Conservation (phyloP, 768 basidiomycete species). For the Tylopilus rubrobrunneus region DNA sequence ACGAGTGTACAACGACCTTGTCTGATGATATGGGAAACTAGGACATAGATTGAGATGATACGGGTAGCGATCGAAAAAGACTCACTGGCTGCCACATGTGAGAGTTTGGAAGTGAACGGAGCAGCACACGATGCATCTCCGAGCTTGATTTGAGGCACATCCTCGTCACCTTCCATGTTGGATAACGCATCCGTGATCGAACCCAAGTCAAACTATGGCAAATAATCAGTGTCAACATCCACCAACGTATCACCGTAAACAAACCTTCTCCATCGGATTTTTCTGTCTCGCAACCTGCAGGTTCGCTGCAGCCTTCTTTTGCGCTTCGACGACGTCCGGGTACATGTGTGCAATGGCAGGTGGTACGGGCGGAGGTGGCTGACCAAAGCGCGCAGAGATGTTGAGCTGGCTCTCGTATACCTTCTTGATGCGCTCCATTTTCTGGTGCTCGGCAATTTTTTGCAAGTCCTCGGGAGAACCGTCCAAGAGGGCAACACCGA, state of each 20-base stretch:
- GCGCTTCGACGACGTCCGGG: conserved; percentile 88
- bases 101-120: conserved; percentile 96
- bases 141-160: conserved; percentile 96
- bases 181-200: conserved; percentile 82
- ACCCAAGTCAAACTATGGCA: conserved; percentile 65
- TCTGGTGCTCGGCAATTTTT: conserved; percentile 91
- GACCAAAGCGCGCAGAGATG: conserved; percentile 85
- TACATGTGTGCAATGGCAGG: conserved; percentile 80
- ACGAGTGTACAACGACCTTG: conserved; percentile 99
- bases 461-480: conserved; percentile 88
- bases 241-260: conserved; percentile 11
- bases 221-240: conserved; percentile 6
- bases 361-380: conserved; percentile 92
- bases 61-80: conserved; percentile 7
- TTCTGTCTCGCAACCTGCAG: conserved; percentile 61
- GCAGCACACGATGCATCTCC: conserved; percentile 99
- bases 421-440: conserved; percentile 87
- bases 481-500: conserved; percentile 90
- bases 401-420: conserved; percentile 95
- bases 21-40: conserved; percentile 95
- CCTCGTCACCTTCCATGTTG: conserved; percentile 92
- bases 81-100: conserved; percentile 95
- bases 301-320: conserved; percentile 72
- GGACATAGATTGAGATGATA: not conserved
- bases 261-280: conserved; percentile 90